These are phyloP conservation scores for Nakazawaea wyomingensis DNA, from an alignment of 805 yeast genomes.

Conservation along the genomic window DNA sequence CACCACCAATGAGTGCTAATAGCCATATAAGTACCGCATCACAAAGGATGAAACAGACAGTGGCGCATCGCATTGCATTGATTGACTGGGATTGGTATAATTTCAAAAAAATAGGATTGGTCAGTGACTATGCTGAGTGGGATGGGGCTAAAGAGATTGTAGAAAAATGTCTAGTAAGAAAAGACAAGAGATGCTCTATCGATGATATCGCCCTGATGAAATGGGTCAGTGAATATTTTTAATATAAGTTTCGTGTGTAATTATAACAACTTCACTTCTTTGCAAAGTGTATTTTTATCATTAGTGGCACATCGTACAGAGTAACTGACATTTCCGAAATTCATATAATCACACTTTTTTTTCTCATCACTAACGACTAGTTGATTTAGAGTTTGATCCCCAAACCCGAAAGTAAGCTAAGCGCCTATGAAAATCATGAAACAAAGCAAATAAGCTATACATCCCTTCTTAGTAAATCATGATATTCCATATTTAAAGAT, in stretches of 20 bases:
- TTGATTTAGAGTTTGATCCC: too few relatives aligned
- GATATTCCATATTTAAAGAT: too few relatives aligned
- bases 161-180: constrained; percentile 40
- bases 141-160: constrained; percentile 44
- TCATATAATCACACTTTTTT: too few relatives aligned
- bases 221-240: constrained; percentile 24
- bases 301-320: too few relatives aligned
- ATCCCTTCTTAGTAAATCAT: too few relatives aligned
- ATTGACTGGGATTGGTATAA: constrained; percentile 86
- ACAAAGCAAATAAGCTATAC: too few relatives aligned
- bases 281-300: too few relatives aligned
- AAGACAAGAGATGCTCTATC: constrained; percentile 38
- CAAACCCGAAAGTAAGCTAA: too few relatives aligned
- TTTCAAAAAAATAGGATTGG: constrained; percentile 30
- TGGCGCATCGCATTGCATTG: constrained; percentile 87
- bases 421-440: too few relatives aligned
- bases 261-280: neutral
- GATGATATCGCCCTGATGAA: constrained; percentile 25
- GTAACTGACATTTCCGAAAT: too few relatives aligned
- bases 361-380: too few relatives aligned
- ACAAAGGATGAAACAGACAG: constrained; percentile 44
- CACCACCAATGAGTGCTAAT: constrained; percentile 51
- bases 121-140: constrained; percentile 30
- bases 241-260: neutral
- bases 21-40: constrained; percentile 33